These are phyloP conservation scores for Dioscorea alata DNA, from an alignment of 106 monocot species.

Conservation along the genomic window DNA sequence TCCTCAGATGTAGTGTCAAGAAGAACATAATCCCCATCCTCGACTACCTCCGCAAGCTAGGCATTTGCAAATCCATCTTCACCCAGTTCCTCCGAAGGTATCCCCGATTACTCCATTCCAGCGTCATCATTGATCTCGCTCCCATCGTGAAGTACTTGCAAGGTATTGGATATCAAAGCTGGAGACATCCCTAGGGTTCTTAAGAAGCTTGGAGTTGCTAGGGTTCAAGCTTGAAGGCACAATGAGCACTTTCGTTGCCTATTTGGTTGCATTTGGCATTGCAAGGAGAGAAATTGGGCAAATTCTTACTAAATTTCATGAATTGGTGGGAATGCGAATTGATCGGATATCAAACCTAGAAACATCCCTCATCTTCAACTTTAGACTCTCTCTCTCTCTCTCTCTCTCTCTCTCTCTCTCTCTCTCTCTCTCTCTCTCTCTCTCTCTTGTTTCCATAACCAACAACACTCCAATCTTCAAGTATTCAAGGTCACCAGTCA, in stretches of 20 bases:
- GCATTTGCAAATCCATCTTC: conserved; percentile 51
- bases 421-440: too few species aligned
- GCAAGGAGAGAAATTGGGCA: conserved; percentile 61
- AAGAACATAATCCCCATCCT: conserved; percentile 98
- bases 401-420: too few species aligned
- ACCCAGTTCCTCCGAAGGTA: conserved; percentile 70
- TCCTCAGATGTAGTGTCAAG: conserved; percentile 89
- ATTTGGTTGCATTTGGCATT: conserved; percentile 78
- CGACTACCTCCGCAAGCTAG: conserved; percentile 80
- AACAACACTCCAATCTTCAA: too few species aligned
- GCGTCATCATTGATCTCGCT: conserved; percentile 78
- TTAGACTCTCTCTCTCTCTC: too few species aligned
- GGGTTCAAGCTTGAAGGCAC: conserved; percentile 97
- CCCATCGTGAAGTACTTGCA: conserved; percentile 86
- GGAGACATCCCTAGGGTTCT: conserved; percentile 65
- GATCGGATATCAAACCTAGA: too few species aligned
- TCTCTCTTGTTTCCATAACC: too few species aligned
- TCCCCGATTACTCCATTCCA: conserved; percentile 90
- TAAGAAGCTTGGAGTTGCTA: conserved; percentile 75
- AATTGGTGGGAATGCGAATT: conserved; percentile 89
- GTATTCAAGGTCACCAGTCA: too few species aligned
- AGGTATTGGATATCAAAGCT: conserved; percentile 72
- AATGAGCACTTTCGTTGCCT: conserved; percentile 97
- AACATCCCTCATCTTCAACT: too few species aligned
- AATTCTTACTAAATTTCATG: conserved; percentile 70